Conservation (phyloP, 257 asterid genomes). For the Thymus quinquecostatus region DNA sequence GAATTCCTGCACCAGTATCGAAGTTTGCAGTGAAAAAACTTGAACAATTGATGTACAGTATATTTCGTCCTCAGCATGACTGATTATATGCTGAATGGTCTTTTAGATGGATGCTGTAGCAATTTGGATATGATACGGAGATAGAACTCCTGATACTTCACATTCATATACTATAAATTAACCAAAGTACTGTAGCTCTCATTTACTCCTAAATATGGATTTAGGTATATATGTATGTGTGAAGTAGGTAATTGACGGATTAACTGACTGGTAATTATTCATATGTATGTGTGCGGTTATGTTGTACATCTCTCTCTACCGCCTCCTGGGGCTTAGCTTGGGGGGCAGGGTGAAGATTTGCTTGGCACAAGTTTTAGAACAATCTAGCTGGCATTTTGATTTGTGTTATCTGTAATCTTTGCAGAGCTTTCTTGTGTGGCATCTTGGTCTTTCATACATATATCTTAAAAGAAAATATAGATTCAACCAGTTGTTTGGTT, state of each 20-base stretch:
- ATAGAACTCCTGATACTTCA: slow-evolving; percentile 2
- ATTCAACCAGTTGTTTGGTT: slow-evolving; percentile 81
- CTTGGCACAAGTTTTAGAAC: not conserved
- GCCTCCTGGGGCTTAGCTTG: not conserved
- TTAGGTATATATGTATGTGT: not conserved
- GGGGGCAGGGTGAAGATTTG: not conserved
- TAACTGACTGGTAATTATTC: not conserved
- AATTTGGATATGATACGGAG: not conserved
- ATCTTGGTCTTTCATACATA: slow-evolving; percentile 82
- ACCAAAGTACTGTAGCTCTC: not conserved
- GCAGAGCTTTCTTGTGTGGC: slow-evolving; percentile 99
- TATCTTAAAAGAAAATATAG: slow-evolving; percentile 89
- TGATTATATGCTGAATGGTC: slow-evolving; percentile 14
- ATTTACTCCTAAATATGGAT: not conserved
- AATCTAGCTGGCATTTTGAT: slow-evolving; percentile 23
- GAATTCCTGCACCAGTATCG: slow-evolving; percentile 14
- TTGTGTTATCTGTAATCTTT: slow-evolving; percentile 40
- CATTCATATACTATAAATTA: not conserved
- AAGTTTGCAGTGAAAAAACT: slow-evolving; percentile 9
- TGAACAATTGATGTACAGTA: not conserved
- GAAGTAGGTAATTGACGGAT: not conserved
- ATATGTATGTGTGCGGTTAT: not conserved
- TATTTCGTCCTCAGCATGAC: slow-evolving; percentile 2
- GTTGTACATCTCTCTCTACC: not conserved
- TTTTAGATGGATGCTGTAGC: not conserved